Evolutionary conservation across 2,329 filamentous ascomycete species (phyloP), one percentile per base, ranked within the genome.

Genomic region (Curvularia lunata): DNA sequence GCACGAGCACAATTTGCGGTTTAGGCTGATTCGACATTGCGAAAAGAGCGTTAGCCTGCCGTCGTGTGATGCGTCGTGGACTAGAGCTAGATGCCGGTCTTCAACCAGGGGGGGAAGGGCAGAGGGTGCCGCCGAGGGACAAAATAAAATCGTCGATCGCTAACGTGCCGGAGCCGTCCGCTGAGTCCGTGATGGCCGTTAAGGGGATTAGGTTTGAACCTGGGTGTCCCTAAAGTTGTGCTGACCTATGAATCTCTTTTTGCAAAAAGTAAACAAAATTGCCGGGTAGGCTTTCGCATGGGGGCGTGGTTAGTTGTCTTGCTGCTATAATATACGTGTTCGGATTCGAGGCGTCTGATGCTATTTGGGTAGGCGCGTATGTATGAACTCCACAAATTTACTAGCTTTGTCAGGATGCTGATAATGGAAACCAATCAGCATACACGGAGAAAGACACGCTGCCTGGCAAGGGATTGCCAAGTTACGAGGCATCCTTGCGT

Each of bases 1-100:
- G 74, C 4, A 79, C 55, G 32, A 78, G 62, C 48, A 80, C 67
- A 40, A 79, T 66, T 6, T 71, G 66, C 0, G 75, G 75, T 59
- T 76, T 76, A 5, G 64, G 21, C 62, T 68, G 71, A 32, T 8
- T 60, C 18, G 48, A 41, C 9, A 21, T 28, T 23, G 25, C 23
- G 47, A 25, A 25, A 25, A 25, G 23, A 25, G 23, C 23, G 23
- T 25, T 25, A 6, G 23, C 6, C 4, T 18, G 40, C 13, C 13
- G 32, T 42, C 13, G 13, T 37, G 32, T n/a, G 32, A 37, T 37
- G 32, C 16, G 32, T 6, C 5, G 16, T 42, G 19, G 40, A 42
- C 5, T 21, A 16, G 2, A 30, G 18, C 16, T n/a, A 25, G 32
- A 16, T 37, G 34, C 8, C 8, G 47, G 16, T 19, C 3, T 7